Percentiles rank a stretch among this genome's conserved stretches.
Evolutionary conservation across 1,284 basidiomycete genomes (phyloP).

Genomic region (Cutaneotrichosporon cavernicola): DNA sequence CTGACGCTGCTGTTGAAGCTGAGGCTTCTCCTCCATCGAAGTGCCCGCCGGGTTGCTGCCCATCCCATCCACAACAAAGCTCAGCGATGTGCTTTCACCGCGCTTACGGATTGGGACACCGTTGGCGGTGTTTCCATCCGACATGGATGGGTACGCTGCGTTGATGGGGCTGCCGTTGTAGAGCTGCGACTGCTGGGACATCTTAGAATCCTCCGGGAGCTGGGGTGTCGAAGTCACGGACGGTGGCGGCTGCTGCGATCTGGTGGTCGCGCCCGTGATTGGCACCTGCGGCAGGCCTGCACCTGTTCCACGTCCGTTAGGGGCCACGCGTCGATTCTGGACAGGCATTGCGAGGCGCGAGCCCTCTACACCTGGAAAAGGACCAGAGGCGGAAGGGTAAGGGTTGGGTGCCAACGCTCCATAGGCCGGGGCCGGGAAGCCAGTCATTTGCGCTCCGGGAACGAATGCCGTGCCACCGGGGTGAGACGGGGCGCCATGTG

Average conservation of each 20-base stretch:
- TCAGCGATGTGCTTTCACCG: constrained; percentile 14
- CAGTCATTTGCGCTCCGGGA: constrained; percentile 1
- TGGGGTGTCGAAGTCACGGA: neutral
- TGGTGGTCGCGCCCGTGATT: neutral
- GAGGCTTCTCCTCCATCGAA: constrained; percentile 4
- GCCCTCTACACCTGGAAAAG: constrained; percentile 16
- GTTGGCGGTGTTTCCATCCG: constrained; percentile 6
- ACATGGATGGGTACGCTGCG: neutral
- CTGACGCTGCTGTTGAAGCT: constrained; percentile 13
- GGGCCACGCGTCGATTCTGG: constrained; percentile 1
- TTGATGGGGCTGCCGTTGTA: constrained; percentile 12
- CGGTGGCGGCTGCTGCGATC: neutral
- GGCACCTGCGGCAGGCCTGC: neutral
- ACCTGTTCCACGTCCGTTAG: neutral
- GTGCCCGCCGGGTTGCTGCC: constrained; percentile 8
- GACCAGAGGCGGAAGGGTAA: constrained; percentile 4
- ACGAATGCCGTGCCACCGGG: constrained; percentile 7
- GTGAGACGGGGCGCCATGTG: constrained; percentile 3
- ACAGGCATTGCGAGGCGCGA: constrained; percentile 10
- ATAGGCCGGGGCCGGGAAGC: constrained; percentile 3
- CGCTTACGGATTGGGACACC: constrained; percentile 10
- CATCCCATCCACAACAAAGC: constrained; percentile 20
- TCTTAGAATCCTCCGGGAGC: neutral
- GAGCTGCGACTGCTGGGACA: constrained; percentile 9
- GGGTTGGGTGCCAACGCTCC: neutral